phyloP scores from a whole-genome alignment of 768 basidiomycete genomes.

The Boletus vinaceobasis region DNA sequence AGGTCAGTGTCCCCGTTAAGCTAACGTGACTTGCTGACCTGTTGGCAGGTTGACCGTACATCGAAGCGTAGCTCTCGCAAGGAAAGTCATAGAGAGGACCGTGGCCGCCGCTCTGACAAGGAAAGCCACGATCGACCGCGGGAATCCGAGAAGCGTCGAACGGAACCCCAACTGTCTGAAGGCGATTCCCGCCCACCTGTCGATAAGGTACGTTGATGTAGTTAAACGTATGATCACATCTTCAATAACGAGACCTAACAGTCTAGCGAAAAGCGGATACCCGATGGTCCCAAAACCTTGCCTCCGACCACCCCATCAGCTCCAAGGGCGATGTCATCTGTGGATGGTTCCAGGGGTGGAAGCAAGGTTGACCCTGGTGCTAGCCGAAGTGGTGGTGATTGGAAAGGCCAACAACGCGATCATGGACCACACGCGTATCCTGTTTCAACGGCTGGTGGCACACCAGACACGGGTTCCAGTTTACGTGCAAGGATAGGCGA shows the following conservation, averaged over 20 bases:
- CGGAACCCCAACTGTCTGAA: slow-evolving; percentile 58
- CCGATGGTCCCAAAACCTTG: slow-evolving; percentile 52
- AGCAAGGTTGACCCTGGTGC: slow-evolving; percentile 38
- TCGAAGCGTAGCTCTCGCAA: slow-evolving; percentile 82
- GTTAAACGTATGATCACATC: neutral
- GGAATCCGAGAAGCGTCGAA: slow-evolving; percentile 64
- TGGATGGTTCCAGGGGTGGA: slow-evolving; percentile 38
- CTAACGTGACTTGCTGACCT: slow-evolving; percentile 10
- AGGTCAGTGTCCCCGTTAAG: slow-evolving; percentile 45
- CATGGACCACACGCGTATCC: slow-evolving; percentile 26
- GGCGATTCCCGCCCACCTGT: slow-evolving; percentile 46
- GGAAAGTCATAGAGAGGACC: slow-evolving; percentile 73
- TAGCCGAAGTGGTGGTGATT: slow-evolving; percentile 46
- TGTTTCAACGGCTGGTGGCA: slow-evolving; percentile 16
- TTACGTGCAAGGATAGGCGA: slow-evolving; percentile 61
- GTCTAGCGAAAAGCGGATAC: slow-evolving; percentile 53
- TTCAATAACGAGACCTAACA: slow-evolving; percentile 21
- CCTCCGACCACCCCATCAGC: slow-evolving; percentile 64
- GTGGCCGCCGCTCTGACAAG: slow-evolving; percentile 66
- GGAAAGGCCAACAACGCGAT: slow-evolving; percentile 42
- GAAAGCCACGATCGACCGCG: slow-evolving; percentile 63
- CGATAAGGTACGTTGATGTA: slow-evolving; percentile 54
- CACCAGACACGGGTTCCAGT: slow-evolving; percentile 32
- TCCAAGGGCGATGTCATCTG: slow-evolving; percentile 65
- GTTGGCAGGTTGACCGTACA: slow-evolving; percentile 59